Conservation (phyloP, 441 rosid genomes). For the Adansonia madagascariensis region DNA sequence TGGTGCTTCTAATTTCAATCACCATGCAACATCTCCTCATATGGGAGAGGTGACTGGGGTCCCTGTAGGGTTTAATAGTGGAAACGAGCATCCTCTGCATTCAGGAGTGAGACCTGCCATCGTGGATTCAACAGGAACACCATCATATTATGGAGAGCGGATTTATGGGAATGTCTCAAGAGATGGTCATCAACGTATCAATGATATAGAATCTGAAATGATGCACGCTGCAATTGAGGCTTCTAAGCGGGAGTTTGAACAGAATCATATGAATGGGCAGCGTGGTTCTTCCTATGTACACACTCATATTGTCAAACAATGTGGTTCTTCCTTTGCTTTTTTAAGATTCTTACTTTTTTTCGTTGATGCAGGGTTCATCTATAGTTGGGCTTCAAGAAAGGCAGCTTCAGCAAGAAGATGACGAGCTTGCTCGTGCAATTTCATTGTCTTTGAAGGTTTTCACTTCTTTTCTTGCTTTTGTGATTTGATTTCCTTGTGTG, state of each 20-base stretch:
- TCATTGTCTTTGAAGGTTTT: conserved; percentile 76
- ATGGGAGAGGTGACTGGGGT: conserved; percentile 44
- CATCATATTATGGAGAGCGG: conserved; percentile 39
- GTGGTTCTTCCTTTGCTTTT: conserved; percentile 13
- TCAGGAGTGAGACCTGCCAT: conserved; percentile 41
- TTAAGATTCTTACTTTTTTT: conserved; percentile 2
- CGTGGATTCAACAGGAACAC: conserved; percentile 36
- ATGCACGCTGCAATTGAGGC: conserved; percentile 77
- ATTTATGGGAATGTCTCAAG: conserved; percentile 39
- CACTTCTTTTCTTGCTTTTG: conserved; percentile 24
- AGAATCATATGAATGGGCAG: conserved; percentile 27
- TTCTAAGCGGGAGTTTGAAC: conserved; percentile 61
- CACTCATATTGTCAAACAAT: conserved; percentile 1
- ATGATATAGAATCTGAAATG: conserved; percentile 71
- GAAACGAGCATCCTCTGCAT: conserved; percentile 45
- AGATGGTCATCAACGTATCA: conserved; percentile 34
- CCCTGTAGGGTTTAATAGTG: conserved; percentile 38
- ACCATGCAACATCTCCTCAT: conserved; percentile 33
- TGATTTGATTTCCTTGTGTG: conserved; percentile 21
- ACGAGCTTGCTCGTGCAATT: conserved; percentile 73
- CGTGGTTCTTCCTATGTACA: conserved; percentile 23
- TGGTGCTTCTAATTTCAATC: conserved; percentile 48
- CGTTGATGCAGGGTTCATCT: conserved; percentile 50
- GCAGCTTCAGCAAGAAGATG: conserved; percentile 57
- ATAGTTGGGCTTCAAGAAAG: conserved; percentile 36